These are phyloP conservation scores for Bidens hawaiensis DNA, from an alignment of 140 eudicot genomes.

Conservation along the genomic window DNA sequence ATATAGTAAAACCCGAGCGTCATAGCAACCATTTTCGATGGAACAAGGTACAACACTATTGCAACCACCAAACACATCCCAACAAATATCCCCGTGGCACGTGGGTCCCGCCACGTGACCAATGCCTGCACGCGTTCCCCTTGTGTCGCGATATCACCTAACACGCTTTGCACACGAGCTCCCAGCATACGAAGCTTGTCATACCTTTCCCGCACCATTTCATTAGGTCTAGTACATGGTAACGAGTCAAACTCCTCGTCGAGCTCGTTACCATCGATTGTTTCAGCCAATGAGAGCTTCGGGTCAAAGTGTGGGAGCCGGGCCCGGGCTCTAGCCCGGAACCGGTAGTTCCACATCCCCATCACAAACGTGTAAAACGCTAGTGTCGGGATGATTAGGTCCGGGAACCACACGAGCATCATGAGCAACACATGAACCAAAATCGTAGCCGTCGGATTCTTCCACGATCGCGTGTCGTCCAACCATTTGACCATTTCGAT, in stretches of 20 bases:
- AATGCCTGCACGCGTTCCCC: conserved; percentile 82
- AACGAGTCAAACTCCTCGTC: conserved; percentile 84
- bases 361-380: conserved; percentile 73
- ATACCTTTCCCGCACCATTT: conserved; percentile 67
- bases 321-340: conserved; percentile 35
- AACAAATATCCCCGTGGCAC: conserved; percentile 89
- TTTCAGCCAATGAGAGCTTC: conserved; percentile 68
- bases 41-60: conserved; percentile 65
- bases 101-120: conserved; percentile 93
- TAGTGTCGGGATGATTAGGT: conserved; percentile 70
- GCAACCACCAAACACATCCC: conserved; percentile 77
- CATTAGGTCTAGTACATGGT: conserved; percentile 67
- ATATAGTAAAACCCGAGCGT: conserved; percentile 72
- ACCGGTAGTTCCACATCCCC: conserved; percentile 87
- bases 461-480: conserved; percentile 81
- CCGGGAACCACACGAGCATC: conserved; percentile 96
- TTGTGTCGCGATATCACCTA: conserved; percentile 88
- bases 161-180: conserved; percentile 72
- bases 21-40: conserved; percentile 92
- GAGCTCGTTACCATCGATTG: conserved; percentile 67
- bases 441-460: conserved; percentile 72
- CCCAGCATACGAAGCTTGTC: conserved; percentile 81
- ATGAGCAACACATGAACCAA: conserved; percentile 77
- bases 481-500: conserved; percentile 75
- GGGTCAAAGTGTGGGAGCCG: conserved; percentile 79